Base-by-base conservation (phyloP, 495 filamentous ascomycete genomes). In the Podospora conica region DNA sequence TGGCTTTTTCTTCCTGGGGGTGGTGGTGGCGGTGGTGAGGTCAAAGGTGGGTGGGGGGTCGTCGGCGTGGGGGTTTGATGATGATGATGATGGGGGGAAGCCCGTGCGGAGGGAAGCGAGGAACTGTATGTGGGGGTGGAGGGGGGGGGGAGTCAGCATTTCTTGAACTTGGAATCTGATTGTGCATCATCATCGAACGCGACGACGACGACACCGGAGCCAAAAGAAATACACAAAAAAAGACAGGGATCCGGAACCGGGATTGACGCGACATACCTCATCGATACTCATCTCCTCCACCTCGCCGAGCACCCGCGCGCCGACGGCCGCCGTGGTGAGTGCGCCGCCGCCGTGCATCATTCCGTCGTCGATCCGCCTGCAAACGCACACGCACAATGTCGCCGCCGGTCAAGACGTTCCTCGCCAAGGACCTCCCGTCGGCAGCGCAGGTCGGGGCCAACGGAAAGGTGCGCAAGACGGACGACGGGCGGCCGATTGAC, bases 291-390 rank as follows among this genome's bases (percentile, higher is more conserved):
- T 65, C 67, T 77, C 77, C 48, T 79, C 77, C 55, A 80, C 71
- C 69, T 78, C 78, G 29, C 63, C 66, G 53, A 96, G 77, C 71
- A 94, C 72, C 64, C 82, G 82, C 63, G 81, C 82, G 29, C 92
- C 92, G 22, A 86, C 72, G 40, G 71, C 73, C 68, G 82, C 76
- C 40, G 78, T 71, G 4, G 66, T 66, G 56, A 70, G 65, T 1
- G 68, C 64, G 69, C 31, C 31, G 40, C 40, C 40, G 18, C 40
- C 18, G 15, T 48, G 40, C 40, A 48, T 48, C 40, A 48, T 40
- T n/a, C n/a, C n/a, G n/a, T n/a, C n/a, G n/a, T n/a, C n/a, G n/a
- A n/a, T 71, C 72, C 65, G 7, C 64, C n/a, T 61, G 63, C 64
- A 62, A 0, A 53, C 15, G 15, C 29, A 23, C 55, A 23, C 25